Conservation (phyloP, 495 filamentous ascomycete genomes). For the Wilcoxina mikolae region DNA sequence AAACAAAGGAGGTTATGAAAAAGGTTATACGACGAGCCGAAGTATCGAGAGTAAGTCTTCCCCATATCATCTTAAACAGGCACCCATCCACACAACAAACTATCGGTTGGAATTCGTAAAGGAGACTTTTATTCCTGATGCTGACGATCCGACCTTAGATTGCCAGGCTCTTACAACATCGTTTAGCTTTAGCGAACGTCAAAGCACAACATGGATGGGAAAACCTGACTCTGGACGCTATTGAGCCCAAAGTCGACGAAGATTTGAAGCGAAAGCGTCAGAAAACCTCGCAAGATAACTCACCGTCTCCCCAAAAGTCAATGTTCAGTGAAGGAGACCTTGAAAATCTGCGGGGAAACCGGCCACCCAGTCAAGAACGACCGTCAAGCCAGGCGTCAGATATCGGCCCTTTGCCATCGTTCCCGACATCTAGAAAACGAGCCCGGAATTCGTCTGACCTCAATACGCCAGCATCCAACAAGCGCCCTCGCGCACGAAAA, state of each 20-base stretch:
- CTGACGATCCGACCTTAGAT: conserved; percentile 42
- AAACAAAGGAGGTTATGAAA: conserved; percentile 28
- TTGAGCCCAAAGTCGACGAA: conserved; percentile 60
- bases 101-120: not conserved
- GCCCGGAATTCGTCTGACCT: conserved; percentile 12
- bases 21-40: conserved; percentile 28
- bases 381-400: conserved; percentile 22
- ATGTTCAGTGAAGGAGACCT: conserved; percentile 27
- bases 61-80: not conserved
- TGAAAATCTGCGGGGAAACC: conserved; percentile 26
- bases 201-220: conserved; percentile 88
- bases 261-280: conserved; percentile 50
- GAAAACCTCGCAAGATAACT: conserved; percentile 19
- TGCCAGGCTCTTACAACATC: conserved; percentile 76
- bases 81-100: not conserved
- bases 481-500: conserved; percentile 25
- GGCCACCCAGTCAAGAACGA: conserved; percentile 7
- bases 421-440: conserved; percentile 24
- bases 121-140: too few relatives aligned
- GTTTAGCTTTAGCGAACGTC: conserved; percentile 86
- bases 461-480: conserved; percentile 23
- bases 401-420: conserved; percentile 24
- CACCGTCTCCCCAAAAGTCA: conserved; percentile 19
- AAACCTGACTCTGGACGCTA: conserved; percentile 55
- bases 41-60: conserved; percentile 26